Base-by-base conservation (phyloP, 768 basidiomycete genomes). In the Fibroporia radiculosa region DNA sequence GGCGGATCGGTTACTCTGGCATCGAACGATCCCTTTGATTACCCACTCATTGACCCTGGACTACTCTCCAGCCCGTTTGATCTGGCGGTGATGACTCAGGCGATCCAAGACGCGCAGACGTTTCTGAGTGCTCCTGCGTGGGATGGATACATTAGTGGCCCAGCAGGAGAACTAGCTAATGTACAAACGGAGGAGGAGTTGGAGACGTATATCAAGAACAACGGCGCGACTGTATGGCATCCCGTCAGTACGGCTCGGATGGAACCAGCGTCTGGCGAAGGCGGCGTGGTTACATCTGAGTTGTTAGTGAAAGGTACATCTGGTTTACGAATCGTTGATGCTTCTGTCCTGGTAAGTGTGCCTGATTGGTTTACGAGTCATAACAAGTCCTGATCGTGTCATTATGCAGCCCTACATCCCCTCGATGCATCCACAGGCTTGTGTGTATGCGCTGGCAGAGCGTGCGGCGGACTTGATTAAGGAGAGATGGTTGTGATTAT, bases 231-330 rank as follows among this genome's bases (percentile, higher is more conserved):
- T 10, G 43, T 52, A 29, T 55, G 43, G 48, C 62, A 62, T 36
- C 55, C 60, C 8, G 44, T 48, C n/a, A 50, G 70, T n/a, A 68
- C 71, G 0, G 66, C 66, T 35, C 54, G 65, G 1, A 72, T 77
- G 69, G 56, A 68, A 27, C 63, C 67, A 5, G 52, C 54, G 19
- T 54, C 50, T 8, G 45, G 44, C 4, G 13, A 10, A 16, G 35
- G 28, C 23, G 42, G 22, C 20, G 72, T 73, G 3, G 70, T 75
- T 37, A 67, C 71, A 49, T 62, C 65, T 27, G 58, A 65, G 32
- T 47, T 71, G 26, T 48, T 55, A 7, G 72, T 76, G 1, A 67
- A 72, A 55, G 71, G 71, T n/a, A 59, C 66, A 11, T 31, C 47
- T 25, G 70, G 70, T 48, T 54, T 76, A 32, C 58, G 72, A 27